Evolutionary conservation across 2,329 filamentous ascomycete genomes (phyloP).

Genomic region (Fusarium incarnatum): DNA sequence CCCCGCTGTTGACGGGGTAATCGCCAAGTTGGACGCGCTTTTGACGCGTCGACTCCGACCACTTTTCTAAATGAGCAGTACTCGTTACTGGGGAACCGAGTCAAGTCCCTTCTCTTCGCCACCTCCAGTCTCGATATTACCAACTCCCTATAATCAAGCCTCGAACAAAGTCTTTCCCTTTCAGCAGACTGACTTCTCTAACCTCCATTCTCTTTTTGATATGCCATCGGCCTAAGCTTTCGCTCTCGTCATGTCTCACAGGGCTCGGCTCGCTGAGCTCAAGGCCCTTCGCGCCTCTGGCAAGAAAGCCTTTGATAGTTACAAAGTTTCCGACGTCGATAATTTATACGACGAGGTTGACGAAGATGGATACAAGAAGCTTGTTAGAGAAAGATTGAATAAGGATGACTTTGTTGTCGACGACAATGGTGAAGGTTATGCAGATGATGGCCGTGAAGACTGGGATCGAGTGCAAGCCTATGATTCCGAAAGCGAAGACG

Average conservation of each 20-base stretch:
- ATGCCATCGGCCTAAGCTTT: constrained; percentile 39
- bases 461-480: constrained; percentile 81
- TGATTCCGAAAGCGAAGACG: constrained; percentile 77
- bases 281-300: constrained; percentile 86
- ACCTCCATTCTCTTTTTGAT: constrained; percentile 20
- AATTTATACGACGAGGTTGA: constrained; percentile 96
- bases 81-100: constrained; percentile 38
- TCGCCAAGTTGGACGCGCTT: constrained; percentile 34
- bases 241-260: constrained; percentile 52
- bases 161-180: not conserved
- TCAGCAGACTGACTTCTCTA: not conserved
- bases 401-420: constrained; percentile 98
- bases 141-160: constrained; percentile 15
- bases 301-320: constrained; percentile 89
- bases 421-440: constrained; percentile 97
- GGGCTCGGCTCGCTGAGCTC: constrained; percentile 78
- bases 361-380: constrained; percentile 96
- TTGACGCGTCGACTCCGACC: constrained; percentile 32
- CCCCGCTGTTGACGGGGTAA: constrained; percentile 26
- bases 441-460: constrained; percentile 94
- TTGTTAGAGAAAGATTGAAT: constrained; percentile 88
- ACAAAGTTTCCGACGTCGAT: constrained; percentile 85
- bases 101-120: constrained; percentile 22
- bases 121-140: constrained; percentile 12
- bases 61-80: constrained; percentile 39